Evolutionary conservation across 2,329 filamentous ascomycete genomes (phyloP).

Genomic region (Fusarium fracticaudum): DNA sequence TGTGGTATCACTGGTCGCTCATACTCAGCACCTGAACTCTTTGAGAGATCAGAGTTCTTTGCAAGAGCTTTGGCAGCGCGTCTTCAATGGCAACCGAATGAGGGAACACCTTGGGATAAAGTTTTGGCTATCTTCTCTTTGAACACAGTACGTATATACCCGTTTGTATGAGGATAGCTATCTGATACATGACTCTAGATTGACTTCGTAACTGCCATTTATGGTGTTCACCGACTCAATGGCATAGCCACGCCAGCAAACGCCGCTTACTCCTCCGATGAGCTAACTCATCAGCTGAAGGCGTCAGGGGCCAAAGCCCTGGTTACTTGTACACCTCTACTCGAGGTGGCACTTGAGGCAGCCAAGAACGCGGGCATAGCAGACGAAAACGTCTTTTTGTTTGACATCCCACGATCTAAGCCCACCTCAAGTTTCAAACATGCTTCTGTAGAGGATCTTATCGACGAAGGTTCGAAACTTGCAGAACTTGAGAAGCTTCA

Average conservation of each 20-base stretch:
- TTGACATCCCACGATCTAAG: constrained; percentile 66
- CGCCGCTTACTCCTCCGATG: constrained; percentile 74
- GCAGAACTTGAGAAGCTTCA: constrained; percentile 60
- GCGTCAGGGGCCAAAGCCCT: constrained; percentile 74
- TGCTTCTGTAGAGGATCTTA: constrained; percentile 69
- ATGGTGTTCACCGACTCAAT: constrained; percentile 77
- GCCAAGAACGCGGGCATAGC: constrained; percentile 70
- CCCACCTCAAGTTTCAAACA: constrained; percentile 57
- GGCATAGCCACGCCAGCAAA: constrained; percentile 79
- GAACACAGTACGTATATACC: constrained; percentile 68
- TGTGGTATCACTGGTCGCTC: constrained; percentile 77
- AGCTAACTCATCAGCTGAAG: constrained; percentile 76
- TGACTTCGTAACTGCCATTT: constrained; percentile 77
- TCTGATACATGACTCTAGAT: constrained; percentile 57
- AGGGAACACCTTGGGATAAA: constrained; percentile 82
- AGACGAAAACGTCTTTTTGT: constrained; percentile 70
- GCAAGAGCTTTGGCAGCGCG: constrained; percentile 68
- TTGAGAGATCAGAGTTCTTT: constrained; percentile 71
- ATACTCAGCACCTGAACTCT: constrained; percentile 70
- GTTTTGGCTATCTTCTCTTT: constrained; percentile 78
- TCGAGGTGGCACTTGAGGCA: constrained; percentile 71
- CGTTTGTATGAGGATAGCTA: not conserved
- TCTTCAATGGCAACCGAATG: constrained; percentile 74
- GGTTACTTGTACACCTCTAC: constrained; percentile 75
- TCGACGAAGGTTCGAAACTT: constrained; percentile 65